These are phyloP conservation scores for Asterochloris sp. DNA, from an alignment of 139 green algal genomes.

Conservation along the genomic window DNA sequence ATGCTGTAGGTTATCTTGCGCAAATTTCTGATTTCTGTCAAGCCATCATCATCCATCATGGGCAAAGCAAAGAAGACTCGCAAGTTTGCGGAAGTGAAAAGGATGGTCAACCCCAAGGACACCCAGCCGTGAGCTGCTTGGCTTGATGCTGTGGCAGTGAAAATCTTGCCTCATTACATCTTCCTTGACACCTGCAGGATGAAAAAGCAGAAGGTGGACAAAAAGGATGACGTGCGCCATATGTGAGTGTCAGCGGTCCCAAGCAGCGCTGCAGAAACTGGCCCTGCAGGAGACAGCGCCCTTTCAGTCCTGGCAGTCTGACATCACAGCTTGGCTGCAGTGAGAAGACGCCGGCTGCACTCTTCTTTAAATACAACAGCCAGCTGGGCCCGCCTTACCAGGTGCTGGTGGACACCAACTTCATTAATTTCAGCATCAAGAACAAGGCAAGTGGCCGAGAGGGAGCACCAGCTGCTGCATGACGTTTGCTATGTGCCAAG, in stretches of 20 bases:
- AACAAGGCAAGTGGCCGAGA: constrained; percentile 80
- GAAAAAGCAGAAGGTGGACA: constrained; percentile 48
- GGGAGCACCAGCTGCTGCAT: neutral
- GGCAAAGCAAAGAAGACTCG: constrained; percentile 94
- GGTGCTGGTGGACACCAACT: constrained; percentile 99
- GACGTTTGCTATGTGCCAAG: neutral
- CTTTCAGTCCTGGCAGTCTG: neutral
- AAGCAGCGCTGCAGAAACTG: neutral
- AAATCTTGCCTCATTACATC: neutral
- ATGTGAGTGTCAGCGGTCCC: constrained; percentile 38
- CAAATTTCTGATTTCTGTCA: no score
- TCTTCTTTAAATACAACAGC: constrained; percentile 99
- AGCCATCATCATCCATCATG: constrained; percentile 74
- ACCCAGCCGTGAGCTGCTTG: constrained; percentile 45
- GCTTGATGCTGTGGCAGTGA: neutral
- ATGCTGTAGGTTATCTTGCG: no score
- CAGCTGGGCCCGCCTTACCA: constrained; percentile 97
- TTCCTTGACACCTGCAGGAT: constrained; percentile 21
- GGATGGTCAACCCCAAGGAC: constrained; percentile 91
- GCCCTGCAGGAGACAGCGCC: neutral
- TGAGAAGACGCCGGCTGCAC: constrained; percentile 77
- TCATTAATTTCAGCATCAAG: constrained; percentile 99
- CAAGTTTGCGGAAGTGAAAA: constrained; percentile 96
- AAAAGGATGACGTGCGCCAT: constrained; percentile 52
- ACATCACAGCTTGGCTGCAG: constrained; percentile 38